Percentiles rank a stretch among this genome's conserved stretches.
Evolutionary conservation across 371 early-diverging fungal species (phyloP).

Genomic region (Haplosporangium sp.): DNA sequence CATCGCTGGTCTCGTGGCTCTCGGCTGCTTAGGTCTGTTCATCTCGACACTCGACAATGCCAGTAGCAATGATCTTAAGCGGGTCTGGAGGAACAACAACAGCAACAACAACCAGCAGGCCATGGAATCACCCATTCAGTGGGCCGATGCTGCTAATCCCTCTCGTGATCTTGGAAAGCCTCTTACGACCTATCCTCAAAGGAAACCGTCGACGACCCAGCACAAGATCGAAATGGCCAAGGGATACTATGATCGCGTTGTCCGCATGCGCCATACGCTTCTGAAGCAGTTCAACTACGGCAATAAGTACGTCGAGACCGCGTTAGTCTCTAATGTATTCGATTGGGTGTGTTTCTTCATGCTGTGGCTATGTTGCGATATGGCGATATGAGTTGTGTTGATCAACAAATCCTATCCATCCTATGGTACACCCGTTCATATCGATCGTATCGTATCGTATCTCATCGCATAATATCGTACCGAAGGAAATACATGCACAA

Average conservation of each 20-base stretch:
- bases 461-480: too few species aligned
- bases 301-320: slow-evolving; percentile 18
- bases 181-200: slow-evolving; percentile 24
- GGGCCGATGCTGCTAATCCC: slow-evolving; percentile 29
- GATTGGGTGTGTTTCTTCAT: too few species aligned
- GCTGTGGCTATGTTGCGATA: too few species aligned
- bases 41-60: slow-evolving; percentile 27
- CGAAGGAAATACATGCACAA: too few species aligned
- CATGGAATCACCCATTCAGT: slow-evolving; percentile 5
- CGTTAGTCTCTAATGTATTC: too few species aligned
- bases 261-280: slow-evolving; percentile 22
- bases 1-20: slow-evolving; percentile 25
- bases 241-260: slow-evolving; percentile 29
- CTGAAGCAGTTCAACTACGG: slow-evolving; percentile 11
- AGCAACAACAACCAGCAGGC: not conserved
- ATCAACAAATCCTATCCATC: too few species aligned
- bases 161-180: slow-evolving; percentile 10
- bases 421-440: too few species aligned
- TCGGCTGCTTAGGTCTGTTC: slow-evolving; percentile 39
- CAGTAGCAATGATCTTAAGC: not conserved
- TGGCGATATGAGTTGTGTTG: too few species aligned
- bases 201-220: slow-evolving; percentile 33
- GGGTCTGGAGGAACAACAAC: slow-evolving; percentile 11
- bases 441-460: too few species aligned
- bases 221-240: slow-evolving; percentile 37